Base-by-base conservation (phyloP, 2,329 filamentous ascomycete species). In the Bipolaris bicolor region DNA sequence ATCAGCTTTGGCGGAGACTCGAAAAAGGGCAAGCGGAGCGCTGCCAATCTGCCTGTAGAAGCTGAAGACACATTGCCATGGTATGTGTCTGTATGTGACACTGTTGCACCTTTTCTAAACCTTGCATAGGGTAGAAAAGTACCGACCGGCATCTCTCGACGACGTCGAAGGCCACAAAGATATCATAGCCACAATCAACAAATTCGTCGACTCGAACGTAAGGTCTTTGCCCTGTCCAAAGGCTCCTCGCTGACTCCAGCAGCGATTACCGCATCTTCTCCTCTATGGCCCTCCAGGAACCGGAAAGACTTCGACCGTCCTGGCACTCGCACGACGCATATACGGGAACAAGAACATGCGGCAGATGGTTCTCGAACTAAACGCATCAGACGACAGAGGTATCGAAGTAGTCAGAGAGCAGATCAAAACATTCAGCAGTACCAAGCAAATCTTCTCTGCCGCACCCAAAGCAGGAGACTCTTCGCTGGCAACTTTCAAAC, bases 391-490 rank as follows among this genome's bases (percentile, higher is more conserved):
- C 74, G 95, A 99, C 77, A 86, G 95, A 78, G 95, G 95, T 72
- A 99, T 99, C 76, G 95, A 99, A 65, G 95, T 99, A 2, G 95
- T 99, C 55, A 70, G 76, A 65, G 95, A 99, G 80, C 95, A 99
- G 79, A 99, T 99, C 85, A 99, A 98, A 84, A 99, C 95, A 0
- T 99, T 99, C 79, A 94, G 92, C 39, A 96, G 91, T 67, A 99
- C 95, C 7, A 97, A 96, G 78, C 95, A 99, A 75, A 99, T 99
- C 69, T 99, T 99, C 80, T 86, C 85, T n/a, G 81, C 84, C 40
- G 81, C 82, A 7, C 79, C 84, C 1, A 79, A 79, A 33, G 71
- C 82, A 5, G 72, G 77, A 40, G 79, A 84, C 11, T 79, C 77
- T 11, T 76, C 77, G 31, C 78, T 94, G 24, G 91, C 90, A 0